Conservation (phyloP, 2,329 filamentous ascomycete genomes). For the Colletotrichum brevisporum region DNA sequence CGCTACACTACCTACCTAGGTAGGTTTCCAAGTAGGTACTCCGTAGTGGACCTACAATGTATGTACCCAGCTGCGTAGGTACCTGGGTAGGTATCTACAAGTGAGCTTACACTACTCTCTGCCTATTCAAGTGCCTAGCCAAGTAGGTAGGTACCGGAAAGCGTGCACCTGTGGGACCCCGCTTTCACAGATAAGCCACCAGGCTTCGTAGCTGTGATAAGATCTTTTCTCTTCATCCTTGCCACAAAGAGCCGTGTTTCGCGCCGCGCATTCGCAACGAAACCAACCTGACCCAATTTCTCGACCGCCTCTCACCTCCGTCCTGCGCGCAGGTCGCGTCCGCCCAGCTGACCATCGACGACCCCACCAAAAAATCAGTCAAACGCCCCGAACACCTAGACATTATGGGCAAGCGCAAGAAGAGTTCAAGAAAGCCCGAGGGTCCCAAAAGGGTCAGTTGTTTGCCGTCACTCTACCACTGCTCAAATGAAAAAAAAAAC, state of each 20-base stretch:
- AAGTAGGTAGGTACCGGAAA: neutral
- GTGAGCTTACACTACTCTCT: too few species aligned
- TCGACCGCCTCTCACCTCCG: neutral
- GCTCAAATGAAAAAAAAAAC: neutral
- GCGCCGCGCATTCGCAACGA: conserved; percentile 11
- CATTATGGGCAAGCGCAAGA: conserved; percentile 92
- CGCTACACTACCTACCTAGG: too few species aligned
- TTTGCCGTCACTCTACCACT: too few species aligned
- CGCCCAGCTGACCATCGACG: neutral
- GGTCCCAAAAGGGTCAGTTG: conserved; percentile 82
- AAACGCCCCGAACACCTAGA: neutral
- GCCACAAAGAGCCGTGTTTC: conserved; percentile 5
- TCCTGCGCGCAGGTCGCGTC: conserved; percentile 18
- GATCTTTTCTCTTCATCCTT: conserved; percentile 9
- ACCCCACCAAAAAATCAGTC: neutral
- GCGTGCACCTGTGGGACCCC: neutral
- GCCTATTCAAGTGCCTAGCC: too few species aligned
- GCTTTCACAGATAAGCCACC: conserved; percentile 19
- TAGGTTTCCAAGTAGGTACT: too few species aligned
- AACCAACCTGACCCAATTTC: neutral
- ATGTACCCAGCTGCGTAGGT: too few species aligned
- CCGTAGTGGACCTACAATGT: too few species aligned
- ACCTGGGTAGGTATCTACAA: too few species aligned
- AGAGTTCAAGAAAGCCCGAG: conserved; percentile 85
- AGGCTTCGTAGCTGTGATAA: conserved; percentile 1